phyloP scores from a whole-genome alignment of 2,329 filamentous ascomycete genomes.

The Fusarium sp. region DNA sequence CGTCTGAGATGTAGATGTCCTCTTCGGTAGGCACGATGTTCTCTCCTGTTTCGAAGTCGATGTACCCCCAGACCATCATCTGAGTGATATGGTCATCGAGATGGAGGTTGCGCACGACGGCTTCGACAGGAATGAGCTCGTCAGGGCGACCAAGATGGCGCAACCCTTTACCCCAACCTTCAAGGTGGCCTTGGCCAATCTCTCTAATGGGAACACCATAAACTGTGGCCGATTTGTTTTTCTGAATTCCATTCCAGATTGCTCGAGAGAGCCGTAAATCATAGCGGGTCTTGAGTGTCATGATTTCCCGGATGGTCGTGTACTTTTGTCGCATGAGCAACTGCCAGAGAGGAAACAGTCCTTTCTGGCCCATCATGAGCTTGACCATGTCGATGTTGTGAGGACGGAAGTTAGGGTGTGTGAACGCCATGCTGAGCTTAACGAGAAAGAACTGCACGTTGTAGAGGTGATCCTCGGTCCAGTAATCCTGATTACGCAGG shows the following conservation, averaged over 20 bases:
- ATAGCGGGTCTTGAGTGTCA: conserved; percentile 71
- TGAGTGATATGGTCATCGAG: conserved; percentile 66
- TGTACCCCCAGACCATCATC: conserved; percentile 73
- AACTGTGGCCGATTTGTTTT: conserved; percentile 49
- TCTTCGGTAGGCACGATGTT: conserved; percentile 64
- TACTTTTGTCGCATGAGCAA: conserved; percentile 70
- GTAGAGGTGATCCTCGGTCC: conserved; percentile 71
- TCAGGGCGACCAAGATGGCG: conserved; percentile 67
- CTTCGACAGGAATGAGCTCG: conserved; percentile 69
- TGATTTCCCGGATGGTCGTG: conserved; percentile 61
- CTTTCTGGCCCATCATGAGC: conserved; percentile 71
- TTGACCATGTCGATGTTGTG: conserved; percentile 64
- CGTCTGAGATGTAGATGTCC: conserved; percentile 65
- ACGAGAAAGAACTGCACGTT: conserved; percentile 74
- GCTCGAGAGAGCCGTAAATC: conserved; percentile 59
- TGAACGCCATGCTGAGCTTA: conserved; percentile 79
- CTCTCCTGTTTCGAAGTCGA: conserved; percentile 64
- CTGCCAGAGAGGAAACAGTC: conserved; percentile 68
- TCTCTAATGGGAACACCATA: conserved; percentile 65
- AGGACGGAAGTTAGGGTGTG: conserved; percentile 69
- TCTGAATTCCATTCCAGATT: conserved; percentile 41
- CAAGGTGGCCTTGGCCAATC: conserved; percentile 65
- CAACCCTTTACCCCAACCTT: conserved; percentile 67
- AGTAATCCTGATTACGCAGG: conserved; percentile 65
- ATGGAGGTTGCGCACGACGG: conserved; percentile 62